Evolutionary conservation across 306 rosid genomes (phyloP).

Genomic region (Luffa acutangula): DNA sequence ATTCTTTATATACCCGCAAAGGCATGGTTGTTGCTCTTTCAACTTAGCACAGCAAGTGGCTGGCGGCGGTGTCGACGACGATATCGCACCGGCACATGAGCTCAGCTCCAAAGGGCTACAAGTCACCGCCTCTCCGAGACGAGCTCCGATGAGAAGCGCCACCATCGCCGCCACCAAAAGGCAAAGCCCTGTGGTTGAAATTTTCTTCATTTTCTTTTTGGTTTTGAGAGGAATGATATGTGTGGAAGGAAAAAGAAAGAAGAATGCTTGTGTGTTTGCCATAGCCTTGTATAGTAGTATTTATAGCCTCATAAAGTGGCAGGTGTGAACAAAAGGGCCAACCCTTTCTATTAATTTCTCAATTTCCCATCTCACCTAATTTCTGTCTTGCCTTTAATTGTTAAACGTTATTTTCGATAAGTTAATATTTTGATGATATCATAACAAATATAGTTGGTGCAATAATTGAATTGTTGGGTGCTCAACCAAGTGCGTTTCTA

Average conservation of each 20-base stretch:
- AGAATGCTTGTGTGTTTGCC: background rate
- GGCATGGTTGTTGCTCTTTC: background rate
- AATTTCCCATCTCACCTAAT: background rate
- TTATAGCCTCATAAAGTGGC: background rate
- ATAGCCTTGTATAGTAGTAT: background rate
- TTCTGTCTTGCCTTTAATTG: background rate
- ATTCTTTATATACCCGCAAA: background rate
- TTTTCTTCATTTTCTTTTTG: background rate
- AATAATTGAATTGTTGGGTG: too few species aligned
- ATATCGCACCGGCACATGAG: constrained; percentile 10
- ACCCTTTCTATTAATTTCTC: background rate
- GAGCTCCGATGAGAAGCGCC: background rate
- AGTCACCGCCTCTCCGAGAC: background rate
- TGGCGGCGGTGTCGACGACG: constrained; percentile 13
- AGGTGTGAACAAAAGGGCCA: background rate
- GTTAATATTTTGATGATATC: too few species aligned
- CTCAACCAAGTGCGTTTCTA: too few species aligned
- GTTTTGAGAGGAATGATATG: background rate
- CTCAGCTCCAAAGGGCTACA: constrained; percentile 17
- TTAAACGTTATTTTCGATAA: background rate
- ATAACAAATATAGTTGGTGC: too few species aligned
- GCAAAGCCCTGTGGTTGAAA: background rate
- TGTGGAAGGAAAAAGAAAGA: background rate
- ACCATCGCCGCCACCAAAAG: background rate
- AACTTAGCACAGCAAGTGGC: constrained; percentile 32